Conservation (phyloP, 768 basidiomycete genomes). For the Pleurotus sapidus region DNA sequence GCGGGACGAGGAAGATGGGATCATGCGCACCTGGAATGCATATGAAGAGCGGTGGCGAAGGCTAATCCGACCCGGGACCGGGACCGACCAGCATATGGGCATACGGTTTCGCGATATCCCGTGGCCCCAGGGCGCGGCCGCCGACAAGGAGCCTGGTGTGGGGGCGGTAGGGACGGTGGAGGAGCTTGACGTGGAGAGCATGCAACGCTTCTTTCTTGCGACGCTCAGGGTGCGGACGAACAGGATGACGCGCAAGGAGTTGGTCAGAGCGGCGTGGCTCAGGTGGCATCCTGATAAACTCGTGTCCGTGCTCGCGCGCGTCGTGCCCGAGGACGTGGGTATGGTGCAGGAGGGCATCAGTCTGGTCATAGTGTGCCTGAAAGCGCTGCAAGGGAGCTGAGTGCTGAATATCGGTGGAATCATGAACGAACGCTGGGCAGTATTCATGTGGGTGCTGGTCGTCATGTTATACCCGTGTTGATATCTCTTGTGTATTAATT, state of each 20-base stretch:
- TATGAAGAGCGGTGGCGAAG: constrained; percentile 54
- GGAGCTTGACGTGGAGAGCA: constrained; percentile 28
- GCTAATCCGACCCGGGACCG: constrained; percentile 20
- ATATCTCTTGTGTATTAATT: no score
- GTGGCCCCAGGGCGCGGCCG: constrained; percentile 48
- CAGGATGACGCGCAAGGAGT: constrained; percentile 43
- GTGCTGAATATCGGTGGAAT: neutral
- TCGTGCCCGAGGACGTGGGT: constrained; percentile 41
- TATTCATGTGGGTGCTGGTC: no score
- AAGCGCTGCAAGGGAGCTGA: constrained; percentile 37
- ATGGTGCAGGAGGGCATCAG: constrained; percentile 45
- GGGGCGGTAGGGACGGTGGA: constrained; percentile 6
- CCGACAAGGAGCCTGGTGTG: neutral
- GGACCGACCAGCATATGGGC: constrained; percentile 8
- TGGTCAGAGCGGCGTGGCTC: constrained; percentile 56
- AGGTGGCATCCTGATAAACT: constrained; percentile 73
- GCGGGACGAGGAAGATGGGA: constrained; percentile 37
- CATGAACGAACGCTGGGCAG: no score
- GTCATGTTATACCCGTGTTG: no score
- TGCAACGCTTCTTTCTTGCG: constrained; percentile 52
- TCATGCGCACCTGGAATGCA: constrained; percentile 42
- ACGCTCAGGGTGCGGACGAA: constrained; percentile 38
- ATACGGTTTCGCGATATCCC: constrained; percentile 54
- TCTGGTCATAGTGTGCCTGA: constrained; percentile 33
- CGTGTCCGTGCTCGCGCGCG: constrained; percentile 37